A percentile compares a stretch with the other conserved stretches of the same genome.
These are phyloP conservation scores for Sutorius eximius DNA, from an alignment of 1,284 basidiomycete species.

Conservation along the genomic window DNA sequence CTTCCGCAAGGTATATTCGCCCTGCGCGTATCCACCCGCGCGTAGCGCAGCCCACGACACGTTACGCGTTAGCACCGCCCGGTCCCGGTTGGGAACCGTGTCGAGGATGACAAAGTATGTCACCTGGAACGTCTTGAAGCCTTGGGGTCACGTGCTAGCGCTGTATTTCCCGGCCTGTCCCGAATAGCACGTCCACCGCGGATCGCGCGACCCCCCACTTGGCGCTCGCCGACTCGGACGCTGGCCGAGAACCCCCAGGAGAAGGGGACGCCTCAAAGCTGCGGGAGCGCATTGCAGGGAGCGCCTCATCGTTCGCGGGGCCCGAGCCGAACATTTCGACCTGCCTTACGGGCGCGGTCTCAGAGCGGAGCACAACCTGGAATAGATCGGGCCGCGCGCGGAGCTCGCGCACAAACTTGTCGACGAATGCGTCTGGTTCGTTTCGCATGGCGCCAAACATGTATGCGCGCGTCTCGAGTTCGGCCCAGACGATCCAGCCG, in stretches of 20 bases:
- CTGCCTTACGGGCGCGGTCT: background rate
- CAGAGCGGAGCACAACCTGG: constrained; percentile 30
- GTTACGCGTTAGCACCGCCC: constrained; percentile 11
- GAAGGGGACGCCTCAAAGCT: constrained; percentile 28
- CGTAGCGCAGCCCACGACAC: constrained; percentile 23
- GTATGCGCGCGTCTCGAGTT: constrained; percentile 23
- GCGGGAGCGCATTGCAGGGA: constrained; percentile 16
- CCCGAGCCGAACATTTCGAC: constrained; percentile 29
- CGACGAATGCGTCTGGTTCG: constrained; percentile 18
- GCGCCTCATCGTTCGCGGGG: background rate
- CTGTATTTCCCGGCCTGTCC: background rate
- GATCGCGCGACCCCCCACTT: constrained; percentile 20
- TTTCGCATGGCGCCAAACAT: constrained; percentile 36
- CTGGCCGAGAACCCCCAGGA: background rate
- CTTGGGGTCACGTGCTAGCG: constrained; percentile 2
- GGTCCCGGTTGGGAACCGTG: constrained; percentile 13
- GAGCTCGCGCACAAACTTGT: constrained; percentile 31
- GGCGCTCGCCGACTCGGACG: background rate
- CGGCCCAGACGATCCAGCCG: constrained; percentile 21
- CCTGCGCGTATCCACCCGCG: constrained; percentile 13
- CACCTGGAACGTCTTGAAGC: constrained; percentile 33
- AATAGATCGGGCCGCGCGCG: constrained; percentile 33
- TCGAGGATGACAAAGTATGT: constrained; percentile 35
- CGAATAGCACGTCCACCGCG: constrained; percentile 23
- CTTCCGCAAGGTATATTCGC: constrained; percentile 14